Conservation (phyloP, 202 grass and related monocot genomes). For the Miscanthus sacchariflorus region DNA sequence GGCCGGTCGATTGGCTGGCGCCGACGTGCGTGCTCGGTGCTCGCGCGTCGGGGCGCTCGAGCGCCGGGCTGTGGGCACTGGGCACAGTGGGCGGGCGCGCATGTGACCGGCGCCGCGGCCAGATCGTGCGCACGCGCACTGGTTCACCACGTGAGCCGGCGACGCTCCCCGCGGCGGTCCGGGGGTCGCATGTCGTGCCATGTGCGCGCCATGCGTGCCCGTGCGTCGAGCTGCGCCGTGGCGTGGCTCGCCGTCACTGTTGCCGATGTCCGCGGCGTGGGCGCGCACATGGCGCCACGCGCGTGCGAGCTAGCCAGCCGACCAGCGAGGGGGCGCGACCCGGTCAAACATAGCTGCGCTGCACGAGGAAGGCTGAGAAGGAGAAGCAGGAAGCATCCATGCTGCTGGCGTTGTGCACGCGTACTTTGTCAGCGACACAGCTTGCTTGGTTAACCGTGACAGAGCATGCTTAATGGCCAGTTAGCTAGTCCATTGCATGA, state of each 20-base stretch:
- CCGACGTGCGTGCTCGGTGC: neutral
- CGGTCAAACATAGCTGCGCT: constrained; percentile 45
- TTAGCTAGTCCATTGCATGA: neutral
- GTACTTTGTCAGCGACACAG: neutral
- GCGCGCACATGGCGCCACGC: constrained; percentile 57
- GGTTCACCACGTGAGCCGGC: neutral
- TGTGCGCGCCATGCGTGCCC: constrained; percentile 12
- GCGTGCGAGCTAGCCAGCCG: neutral
- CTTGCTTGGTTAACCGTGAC: neutral
- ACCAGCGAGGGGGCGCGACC: neutral
- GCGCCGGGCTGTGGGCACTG: neutral
- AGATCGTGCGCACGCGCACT: constrained; percentile 20
- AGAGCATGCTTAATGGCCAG: neutral
- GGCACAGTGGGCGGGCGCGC: neutral
- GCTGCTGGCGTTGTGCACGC: neutral
- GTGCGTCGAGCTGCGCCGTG: constrained; percentile 1
- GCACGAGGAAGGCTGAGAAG: constrained; percentile 3
- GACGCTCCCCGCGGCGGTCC: neutral
- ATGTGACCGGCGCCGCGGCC: neutral
- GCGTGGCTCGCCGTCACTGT: constrained; percentile 35
- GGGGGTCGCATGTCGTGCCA: neutral
- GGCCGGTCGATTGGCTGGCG: neutral
- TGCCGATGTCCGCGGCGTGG: constrained; percentile 54
- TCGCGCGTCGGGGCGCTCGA: neutral
- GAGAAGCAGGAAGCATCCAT: constrained; percentile 38